phyloP scores from a whole-genome alignment of 768 basidiomycete species.

The Trametes maxima region DNA sequence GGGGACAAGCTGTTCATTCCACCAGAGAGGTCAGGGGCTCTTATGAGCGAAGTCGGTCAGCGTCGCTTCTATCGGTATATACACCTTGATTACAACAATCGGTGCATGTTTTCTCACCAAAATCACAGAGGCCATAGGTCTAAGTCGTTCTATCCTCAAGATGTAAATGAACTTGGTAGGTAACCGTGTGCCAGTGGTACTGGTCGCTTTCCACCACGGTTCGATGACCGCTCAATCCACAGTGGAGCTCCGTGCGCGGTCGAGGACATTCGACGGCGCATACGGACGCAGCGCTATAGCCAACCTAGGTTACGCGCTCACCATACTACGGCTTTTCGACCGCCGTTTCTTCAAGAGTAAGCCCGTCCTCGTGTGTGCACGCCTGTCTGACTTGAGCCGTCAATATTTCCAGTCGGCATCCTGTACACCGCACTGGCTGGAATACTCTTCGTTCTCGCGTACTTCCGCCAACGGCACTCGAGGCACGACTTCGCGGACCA shows the following conservation, averaged over 20 bases:
- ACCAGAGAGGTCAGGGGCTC: no score
- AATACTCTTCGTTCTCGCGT: constrained; percentile 59
- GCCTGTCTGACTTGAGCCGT: not conserved
- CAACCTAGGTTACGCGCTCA: constrained; percentile 70
- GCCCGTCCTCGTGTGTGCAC: constrained; percentile 30
- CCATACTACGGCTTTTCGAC: constrained; percentile 82
- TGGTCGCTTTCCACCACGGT: no score
- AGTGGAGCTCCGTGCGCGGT: constrained; percentile 76
- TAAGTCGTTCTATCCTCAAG: constrained; percentile 36
- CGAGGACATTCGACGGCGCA: constrained; percentile 83
- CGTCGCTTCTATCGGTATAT: constrained; percentile 1
- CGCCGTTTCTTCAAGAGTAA: constrained; percentile 69
- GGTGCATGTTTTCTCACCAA: not conserved
- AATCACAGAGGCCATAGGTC: constrained; percentile 35
- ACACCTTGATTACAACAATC: not conserved
- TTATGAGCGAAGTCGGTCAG: not conserved
- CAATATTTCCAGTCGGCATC: constrained; percentile 48
- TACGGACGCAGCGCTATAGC: constrained; percentile 77
- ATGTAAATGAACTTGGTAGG: constrained; percentile 37
- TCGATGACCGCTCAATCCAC: not conserved
- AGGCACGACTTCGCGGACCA: constrained; percentile 78
- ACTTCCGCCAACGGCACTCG: constrained; percentile 64
- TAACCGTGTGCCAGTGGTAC: not conserved
- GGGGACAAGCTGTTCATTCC: no score
- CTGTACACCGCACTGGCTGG: constrained; percentile 64